These are phyloP conservation scores for Penicillium dipodomyicola DNA, from an alignment of 495 filamentous ascomycete species.

Conservation along the genomic window DNA sequence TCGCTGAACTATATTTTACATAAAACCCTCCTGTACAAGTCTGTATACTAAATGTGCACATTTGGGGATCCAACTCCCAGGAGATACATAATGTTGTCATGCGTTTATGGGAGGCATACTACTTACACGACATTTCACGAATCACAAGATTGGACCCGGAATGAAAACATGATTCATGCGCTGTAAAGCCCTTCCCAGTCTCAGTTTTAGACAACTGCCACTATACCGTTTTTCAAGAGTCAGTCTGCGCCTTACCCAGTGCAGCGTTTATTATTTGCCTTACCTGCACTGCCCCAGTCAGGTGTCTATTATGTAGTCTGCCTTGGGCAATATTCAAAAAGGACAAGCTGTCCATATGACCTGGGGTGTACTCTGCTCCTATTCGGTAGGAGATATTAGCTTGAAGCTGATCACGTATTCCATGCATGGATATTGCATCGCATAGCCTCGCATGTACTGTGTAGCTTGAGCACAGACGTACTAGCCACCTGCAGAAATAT, in stretches of 20 bases:
- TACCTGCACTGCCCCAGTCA: not conserved
- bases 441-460: not conserved
- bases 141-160: not conserved
- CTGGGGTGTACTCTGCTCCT: not conserved
- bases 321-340: not conserved
- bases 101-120: not conserved
- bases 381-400: not conserved
- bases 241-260: not conserved
- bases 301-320: not conserved
- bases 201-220: not conserved
- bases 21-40: not conserved
- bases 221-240: too few species aligned
- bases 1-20: not conserved
- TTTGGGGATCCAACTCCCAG: not conserved
- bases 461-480: not conserved
- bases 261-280: not conserved
- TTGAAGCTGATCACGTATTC: not conserved
- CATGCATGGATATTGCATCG: not conserved
- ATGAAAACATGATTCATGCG: not conserved
- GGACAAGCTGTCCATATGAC: not conserved
- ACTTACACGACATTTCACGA: not conserved
- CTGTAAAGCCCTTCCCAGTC: not conserved
- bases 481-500: not conserved
- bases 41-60: not conserved
- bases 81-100: not conserved